A percentile compares a stretch with the other conserved stretches of the same genome.
These are phyloP conservation scores for Plantago elongata DNA, from an alignment of 257 asterid genomes.

Conservation along the genomic window DNA sequence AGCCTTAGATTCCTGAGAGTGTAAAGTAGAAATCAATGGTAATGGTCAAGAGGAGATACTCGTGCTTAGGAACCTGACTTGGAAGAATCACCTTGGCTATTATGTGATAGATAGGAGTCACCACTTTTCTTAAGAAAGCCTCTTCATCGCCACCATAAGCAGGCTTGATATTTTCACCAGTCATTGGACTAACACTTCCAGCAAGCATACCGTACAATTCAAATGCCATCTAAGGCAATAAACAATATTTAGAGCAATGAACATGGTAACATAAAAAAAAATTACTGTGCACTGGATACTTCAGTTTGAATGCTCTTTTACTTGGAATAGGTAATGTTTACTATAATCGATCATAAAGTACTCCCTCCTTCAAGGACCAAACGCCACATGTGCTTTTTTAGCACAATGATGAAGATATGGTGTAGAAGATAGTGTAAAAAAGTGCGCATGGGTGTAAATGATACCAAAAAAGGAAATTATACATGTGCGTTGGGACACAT, in stretches of 20 bases:
- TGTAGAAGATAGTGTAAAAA: no score
- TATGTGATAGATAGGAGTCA: slow-evolving; percentile 77
- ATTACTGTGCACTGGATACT: no score
- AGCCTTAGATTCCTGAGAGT: slow-evolving; percentile 63
- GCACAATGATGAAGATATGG: no score
- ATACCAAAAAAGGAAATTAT: no score
- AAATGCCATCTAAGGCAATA: slow-evolving; percentile 65
- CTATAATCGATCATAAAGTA: no score
- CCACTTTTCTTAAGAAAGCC: slow-evolving; percentile 80
- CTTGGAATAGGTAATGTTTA: no score
- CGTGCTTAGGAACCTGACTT: slow-evolving; percentile 17
- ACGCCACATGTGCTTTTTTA: no score
- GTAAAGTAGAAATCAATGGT: neutral
- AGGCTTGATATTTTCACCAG: slow-evolving; percentile 89
- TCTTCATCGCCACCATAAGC: slow-evolving; percentile 94
- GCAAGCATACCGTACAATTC: slow-evolving; percentile 92
- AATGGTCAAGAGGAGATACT: slow-evolving; percentile 9
- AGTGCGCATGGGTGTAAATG: no score
- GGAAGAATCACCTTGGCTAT: slow-evolving; percentile 55
- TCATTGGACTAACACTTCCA: slow-evolving; percentile 90
- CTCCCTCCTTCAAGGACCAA: no score
- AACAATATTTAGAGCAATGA: neutral
- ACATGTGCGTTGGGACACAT: no score
- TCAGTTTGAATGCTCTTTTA: no score
- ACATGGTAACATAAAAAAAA: no score